phyloP scores from a whole-genome alignment of 1,284 basidiomycete genomes.

The Cutaneotrichosporon curvatum region DNA sequence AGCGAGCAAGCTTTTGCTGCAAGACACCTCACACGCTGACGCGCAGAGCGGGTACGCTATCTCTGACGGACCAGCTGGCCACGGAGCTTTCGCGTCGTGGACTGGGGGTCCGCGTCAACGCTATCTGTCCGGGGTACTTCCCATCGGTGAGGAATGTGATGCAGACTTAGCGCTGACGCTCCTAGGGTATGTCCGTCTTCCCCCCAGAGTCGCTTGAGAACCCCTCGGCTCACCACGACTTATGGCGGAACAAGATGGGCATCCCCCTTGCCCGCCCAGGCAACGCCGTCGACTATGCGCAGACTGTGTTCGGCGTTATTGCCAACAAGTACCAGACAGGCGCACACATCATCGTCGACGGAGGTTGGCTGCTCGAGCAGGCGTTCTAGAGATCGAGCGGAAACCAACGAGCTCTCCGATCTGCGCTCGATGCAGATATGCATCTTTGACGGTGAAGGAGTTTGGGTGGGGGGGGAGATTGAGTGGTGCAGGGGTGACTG shows the following conservation, averaged over 20 bases:
- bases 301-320: conserved; percentile 17
- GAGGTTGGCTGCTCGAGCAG: conserved; percentile 40
- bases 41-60: conserved; percentile 28
- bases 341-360: conserved; percentile 38
- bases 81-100: conserved; percentile 24
- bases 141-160: conserved; percentile 10
- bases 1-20: conserved; percentile 30
- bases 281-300: conserved; percentile 40
- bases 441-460: too few species aligned
- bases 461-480: too few species aligned
- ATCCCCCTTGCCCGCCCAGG: conserved; percentile 42
- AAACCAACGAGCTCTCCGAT: too few species aligned
- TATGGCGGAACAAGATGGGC: conserved; percentile 30
- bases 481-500: too few species aligned
- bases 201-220: conserved; percentile 13
- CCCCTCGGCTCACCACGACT: conserved; percentile 6
- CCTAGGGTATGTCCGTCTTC: conserved; percentile 42
- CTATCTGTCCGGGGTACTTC: conserved; percentile 25
- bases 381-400: background rate
- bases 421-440: too few species aligned
- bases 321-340: conserved; percentile 42
- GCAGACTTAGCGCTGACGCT: background rate
- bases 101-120: conserved; percentile 29
- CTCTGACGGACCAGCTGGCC: conserved; percentile 25
- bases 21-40: conserved; percentile 20